Evolutionary conservation across 2,329 filamentous ascomycete genomes (phyloP), one percentile per base, ranked within the genome.

Genomic region (Colletotrichum gloeosporioides): DNA sequence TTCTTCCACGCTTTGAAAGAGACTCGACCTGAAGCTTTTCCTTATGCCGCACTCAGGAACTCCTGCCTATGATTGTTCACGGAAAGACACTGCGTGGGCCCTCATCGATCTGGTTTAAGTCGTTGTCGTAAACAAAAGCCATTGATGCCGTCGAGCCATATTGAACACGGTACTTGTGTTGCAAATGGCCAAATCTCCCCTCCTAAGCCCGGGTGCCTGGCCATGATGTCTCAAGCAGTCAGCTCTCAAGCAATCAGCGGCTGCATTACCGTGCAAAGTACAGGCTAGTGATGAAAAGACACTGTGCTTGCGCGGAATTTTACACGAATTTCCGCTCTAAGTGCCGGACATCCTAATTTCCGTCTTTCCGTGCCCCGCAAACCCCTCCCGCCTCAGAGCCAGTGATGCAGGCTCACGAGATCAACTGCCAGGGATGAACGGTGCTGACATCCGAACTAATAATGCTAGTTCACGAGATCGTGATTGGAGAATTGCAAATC

Each of bases 251-350:
- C 1, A 49, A 4, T 3, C n/a, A 49, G 10, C 0, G 18, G 2
- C 10, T 49, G 10, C 5, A 6, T 4, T 49, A 49, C 44, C 44
- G 44, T 49, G 44, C 22, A 22, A 8, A 49, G n/a, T 49, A n/a
- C n/a, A 22, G n/a, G 6, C 22, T 0, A 22, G 44, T 22, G 6
- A 1, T 0, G 9, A 22, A 22, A 4, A 22, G 0, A 49, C 2
- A 22, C 44, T 49, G 44, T 49, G 44, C n/a, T 13, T 0, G n/a
- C 9, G 44, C 44, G 44, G 44, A 49, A 49, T 49, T 22, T 22
- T 2, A 2, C 0, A 2, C 0, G 18, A 22, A 7, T 13, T 49
- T 49, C 44, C 44, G 44, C 44, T 10, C 10, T 13, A 22, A 49
- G 5, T 49, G n/a, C 44, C 44, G 44, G 18, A 49, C 44, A 22